Conservation (phyloP, 345 rosid species). For the Hibiscus tridactylites region DNA sequence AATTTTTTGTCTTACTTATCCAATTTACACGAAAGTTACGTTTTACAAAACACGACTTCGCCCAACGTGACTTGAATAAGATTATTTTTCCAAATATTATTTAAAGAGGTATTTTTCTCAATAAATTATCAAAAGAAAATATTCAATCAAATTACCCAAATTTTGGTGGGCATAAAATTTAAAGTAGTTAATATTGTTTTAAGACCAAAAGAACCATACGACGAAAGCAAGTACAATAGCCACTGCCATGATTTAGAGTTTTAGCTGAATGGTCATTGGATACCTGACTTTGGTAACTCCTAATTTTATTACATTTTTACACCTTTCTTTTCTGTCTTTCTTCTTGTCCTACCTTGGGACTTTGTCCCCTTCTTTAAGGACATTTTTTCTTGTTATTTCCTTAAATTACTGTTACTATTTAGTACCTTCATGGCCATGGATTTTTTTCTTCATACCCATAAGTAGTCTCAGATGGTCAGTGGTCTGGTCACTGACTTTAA, state of each 20-base stretch:
- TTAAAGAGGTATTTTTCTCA: too few species aligned
- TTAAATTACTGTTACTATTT: not conserved
- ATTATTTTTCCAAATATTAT: too few species aligned
- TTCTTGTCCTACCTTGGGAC: not conserved
- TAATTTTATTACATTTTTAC: not conserved
- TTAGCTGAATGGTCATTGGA: conserved; percentile 8
- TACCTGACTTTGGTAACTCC: conserved; percentile 7
- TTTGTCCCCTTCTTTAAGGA: conserved; percentile 13
- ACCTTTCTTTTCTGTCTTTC: not conserved
- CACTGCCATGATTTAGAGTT: not conserved
- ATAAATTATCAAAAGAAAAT: too few species aligned
- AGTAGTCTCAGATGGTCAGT: not conserved
- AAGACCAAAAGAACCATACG: too few species aligned
- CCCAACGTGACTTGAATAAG: too few species aligned
- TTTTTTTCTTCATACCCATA: not conserved
- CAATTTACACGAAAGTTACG: too few species aligned
- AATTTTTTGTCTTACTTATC: too few species aligned
- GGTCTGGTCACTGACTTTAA: conserved; percentile 2
- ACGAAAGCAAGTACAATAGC: too few species aligned
- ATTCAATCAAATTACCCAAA: too few species aligned
- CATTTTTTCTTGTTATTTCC: not conserved
- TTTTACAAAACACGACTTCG: too few species aligned
- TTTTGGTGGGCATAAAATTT: too few species aligned
- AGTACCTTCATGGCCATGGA: not conserved
- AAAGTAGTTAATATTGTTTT: too few species aligned